These are phyloP conservation scores for Globisporangium cederbergense DNA, from an alignment of 352 stramenopile genomes.

Conservation along the genomic window DNA sequence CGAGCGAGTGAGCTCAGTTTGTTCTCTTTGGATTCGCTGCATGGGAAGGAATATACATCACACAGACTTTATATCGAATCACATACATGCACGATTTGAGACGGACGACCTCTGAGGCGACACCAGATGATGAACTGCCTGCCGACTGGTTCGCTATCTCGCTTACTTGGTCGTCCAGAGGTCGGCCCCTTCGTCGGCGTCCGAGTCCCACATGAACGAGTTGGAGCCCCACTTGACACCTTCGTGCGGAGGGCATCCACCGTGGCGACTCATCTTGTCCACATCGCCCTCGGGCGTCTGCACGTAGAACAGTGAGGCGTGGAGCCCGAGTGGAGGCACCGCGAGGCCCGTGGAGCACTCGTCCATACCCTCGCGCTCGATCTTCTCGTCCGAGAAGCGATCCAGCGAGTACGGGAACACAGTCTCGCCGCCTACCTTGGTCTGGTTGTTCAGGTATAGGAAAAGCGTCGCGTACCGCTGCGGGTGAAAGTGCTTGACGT, in stretches of 20 bases:
- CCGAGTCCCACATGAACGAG: conserved; percentile 86
- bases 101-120: neutral
- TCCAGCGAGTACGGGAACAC: conserved; percentile 94
- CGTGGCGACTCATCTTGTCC: conserved; percentile 77
- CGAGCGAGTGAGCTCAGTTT: neutral
- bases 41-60: neutral
- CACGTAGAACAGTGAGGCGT: conserved; percentile 83
- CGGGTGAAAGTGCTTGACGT: conserved; percentile 74
- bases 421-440: conserved; percentile 93
- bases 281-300: conserved; percentile 74
- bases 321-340: conserved; percentile 61
- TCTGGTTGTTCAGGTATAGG: conserved; percentile 96
- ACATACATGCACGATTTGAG: conserved; percentile 6
- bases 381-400: conserved; percentile 61
- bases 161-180: conserved; percentile 77
- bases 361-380: conserved; percentile 72
- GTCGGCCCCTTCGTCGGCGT: conserved; percentile 74
- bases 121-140: neutral
- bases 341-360: conserved; percentile 78
- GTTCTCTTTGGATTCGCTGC: conserved; percentile 6
- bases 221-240: conserved; percentile 86
- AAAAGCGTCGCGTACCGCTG: conserved; percentile 97
- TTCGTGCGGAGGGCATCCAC: conserved; percentile 79
- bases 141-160: neutral
- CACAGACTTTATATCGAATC: conserved; percentile 4